Evolutionary conservation across 1,284 basidiomycete genomes (phyloP).

Genomic region (Fistulinella cinereoalba): DNA sequence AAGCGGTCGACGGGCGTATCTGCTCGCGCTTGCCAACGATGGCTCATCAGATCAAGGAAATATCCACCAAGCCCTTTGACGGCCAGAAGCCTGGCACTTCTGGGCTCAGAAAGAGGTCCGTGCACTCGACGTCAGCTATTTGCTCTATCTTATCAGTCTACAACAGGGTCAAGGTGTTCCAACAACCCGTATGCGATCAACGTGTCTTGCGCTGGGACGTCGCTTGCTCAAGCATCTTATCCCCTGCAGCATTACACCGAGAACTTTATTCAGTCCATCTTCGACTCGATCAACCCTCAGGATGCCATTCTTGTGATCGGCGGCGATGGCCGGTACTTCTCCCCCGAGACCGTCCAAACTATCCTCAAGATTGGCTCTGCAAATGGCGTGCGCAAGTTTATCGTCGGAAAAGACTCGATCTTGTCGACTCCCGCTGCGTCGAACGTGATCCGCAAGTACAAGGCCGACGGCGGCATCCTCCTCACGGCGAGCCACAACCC

Average conservation of each 20-base stretch:
- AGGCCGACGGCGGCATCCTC: conserved; percentile 95
- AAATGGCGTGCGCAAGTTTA: conserved; percentile 86
- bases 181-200: conserved; percentile 65
- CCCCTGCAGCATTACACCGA: conserved; percentile 87
- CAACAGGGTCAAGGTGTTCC: conserved; percentile 86
- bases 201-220: conserved; percentile 3
- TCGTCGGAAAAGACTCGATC: conserved; percentile 87
- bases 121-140: background rate
- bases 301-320: conserved; percentile 92
- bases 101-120: conserved; percentile 86
- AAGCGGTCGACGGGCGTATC: conserved; percentile 2
- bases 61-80: conserved; percentile 74
- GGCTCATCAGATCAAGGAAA: conserved; percentile 53
- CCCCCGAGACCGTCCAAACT: conserved; percentile 84
- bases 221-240: conserved; percentile 9
- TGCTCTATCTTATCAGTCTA: conserved; percentile 6
- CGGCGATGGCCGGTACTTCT: conserved; percentile 95
- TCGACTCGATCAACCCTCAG: conserved; percentile 83
- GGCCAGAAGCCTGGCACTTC: conserved; percentile 96
- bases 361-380: conserved; percentile 92
- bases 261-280: conserved; percentile 96
- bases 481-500: conserved; percentile 99
- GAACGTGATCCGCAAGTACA: conserved; percentile 93
- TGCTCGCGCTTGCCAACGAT: conserved; percentile 26
- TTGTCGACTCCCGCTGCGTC: conserved; percentile 97